Percentiles rank a stretch among this genome's conserved stretches.
Evolutionary conservation across 371 early-diverging fungal genomes (phyloP).

Genomic region (Mortierella sp.): DNA sequence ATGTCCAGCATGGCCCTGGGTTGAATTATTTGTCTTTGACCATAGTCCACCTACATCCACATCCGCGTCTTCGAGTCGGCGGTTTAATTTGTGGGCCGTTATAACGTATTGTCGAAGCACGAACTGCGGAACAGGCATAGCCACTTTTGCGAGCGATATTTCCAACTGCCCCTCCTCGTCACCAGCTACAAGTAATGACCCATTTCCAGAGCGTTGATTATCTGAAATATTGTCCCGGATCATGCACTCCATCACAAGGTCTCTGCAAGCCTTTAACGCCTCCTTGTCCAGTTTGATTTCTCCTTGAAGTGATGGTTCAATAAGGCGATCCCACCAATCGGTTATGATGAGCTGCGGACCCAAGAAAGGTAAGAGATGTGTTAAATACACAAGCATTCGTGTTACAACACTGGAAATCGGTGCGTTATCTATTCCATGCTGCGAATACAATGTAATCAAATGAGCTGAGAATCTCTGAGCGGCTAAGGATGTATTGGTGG

Average conservation of each 20-base stretch:
- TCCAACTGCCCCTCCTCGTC: constrained; percentile 53
- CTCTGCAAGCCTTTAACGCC: constrained; percentile 44
- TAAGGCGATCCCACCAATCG: constrained; percentile 55
- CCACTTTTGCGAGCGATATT: constrained; percentile 14
- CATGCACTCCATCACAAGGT: constrained; percentile 52
- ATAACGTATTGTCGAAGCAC: constrained; percentile 44
- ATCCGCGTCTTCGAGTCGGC: constrained; percentile 29
- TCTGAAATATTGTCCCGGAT: constrained; percentile 32
- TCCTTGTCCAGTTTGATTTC: constrained; percentile 54
- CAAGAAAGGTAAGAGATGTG: constrained; percentile 46
- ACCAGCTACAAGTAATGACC: constrained; percentile 43
- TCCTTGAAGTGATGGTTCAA: constrained; percentile 50
- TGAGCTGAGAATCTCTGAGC: constrained; percentile 51
- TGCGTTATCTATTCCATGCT: constrained; percentile 21
- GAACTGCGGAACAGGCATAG: constrained; percentile 49
- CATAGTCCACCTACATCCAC: constrained; percentile 10
- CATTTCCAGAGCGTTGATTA: constrained; percentile 20
- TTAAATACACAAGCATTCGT: constrained; percentile 47
- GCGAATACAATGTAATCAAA: constrained; percentile 32
- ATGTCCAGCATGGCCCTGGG: constrained; percentile 41
- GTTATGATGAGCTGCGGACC: constrained; percentile 40
- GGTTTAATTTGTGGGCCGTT: constrained; percentile 43
- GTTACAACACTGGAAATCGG: constrained; percentile 34
- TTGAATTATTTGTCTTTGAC: constrained; percentile 14
- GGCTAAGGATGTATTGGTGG: constrained; percentile 24